A percentile compares a stretch with the other conserved stretches of the same genome.
Conservation (phyloP, 1,284 basidiomycete species). For the Pterulicium gracile region DNA sequence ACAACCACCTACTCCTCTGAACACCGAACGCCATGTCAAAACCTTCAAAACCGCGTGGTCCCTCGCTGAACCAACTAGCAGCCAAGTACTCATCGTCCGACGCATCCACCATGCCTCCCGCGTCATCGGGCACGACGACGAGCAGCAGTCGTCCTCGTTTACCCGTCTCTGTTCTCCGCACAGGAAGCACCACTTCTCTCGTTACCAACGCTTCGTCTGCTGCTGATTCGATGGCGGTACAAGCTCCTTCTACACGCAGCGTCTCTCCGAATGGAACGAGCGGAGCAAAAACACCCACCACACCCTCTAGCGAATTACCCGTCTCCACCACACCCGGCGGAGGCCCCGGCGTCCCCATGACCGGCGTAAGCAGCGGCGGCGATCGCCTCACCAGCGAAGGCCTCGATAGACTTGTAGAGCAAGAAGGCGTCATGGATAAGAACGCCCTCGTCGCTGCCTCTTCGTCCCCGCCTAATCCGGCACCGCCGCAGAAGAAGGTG, state of each 20-base stretch:
- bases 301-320: conserved; percentile 28
- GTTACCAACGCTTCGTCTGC: conserved; percentile 34
- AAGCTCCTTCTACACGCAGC: conserved; percentile 51
- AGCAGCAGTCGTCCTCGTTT: conserved; percentile 45
- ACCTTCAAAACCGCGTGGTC: conserved; percentile 14
- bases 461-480: conserved; percentile 3
- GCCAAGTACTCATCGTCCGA: conserved; percentile 30
- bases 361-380: no score
- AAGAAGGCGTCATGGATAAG: not conserved
- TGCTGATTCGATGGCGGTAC: conserved; percentile 53
- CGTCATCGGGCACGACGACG: conserved; percentile 9
- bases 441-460: conserved; percentile 3
- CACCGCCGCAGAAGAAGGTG: conserved; percentile 30
- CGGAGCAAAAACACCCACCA: conserved; percentile 30
- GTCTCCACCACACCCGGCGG: conserved; percentile 28
- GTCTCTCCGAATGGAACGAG: conserved; percentile 32
- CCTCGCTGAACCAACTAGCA: conserved; percentile 72
- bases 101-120: conserved; percentile 20
- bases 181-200: conserved; percentile 46
- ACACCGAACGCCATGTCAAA: no score
- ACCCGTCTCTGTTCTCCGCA: conserved; percentile 61
- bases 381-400: not conserved
- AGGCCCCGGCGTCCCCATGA: not conserved
- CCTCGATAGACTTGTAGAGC: not conserved
- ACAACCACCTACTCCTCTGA: no score